Evolutionary conservation across 2,329 filamentous ascomycete genomes (phyloP), one percentile per base, ranked within the genome.

Genomic region (Dothistroma septosporum): DNA sequence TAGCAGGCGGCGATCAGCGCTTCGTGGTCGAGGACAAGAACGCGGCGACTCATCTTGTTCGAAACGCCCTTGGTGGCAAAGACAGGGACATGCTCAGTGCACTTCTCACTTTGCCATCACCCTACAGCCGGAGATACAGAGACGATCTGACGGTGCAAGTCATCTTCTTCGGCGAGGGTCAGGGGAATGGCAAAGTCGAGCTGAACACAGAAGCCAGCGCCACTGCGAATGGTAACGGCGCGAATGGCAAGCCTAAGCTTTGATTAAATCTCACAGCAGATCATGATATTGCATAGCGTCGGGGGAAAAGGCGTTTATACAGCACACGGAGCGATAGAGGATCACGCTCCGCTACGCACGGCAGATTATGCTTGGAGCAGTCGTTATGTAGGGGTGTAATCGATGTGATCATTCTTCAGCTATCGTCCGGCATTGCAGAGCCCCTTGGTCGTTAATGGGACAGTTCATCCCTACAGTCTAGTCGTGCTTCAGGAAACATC

Each of bases 121-220:
- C 94, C 0, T 97, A 92, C 72, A 95, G 91, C 32, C 84, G 94
- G 71, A 83, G 94, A 72, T 99, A 97, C 74, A 86, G 93, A 68
- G 94, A 99, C 73, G 94, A 99, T 74, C 79, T 99, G 64, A 99
- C 94, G 0, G 93, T 99, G 16, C 91, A 99, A 76, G 94, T 99
- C 63, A 96, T 99, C 72, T 99, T 99, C 83, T 99, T 99, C 70
- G 94, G 94, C 62, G 86, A 96, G 68, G 85, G 88, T 37, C 72
- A 87, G 57, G 87, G 87, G 73, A 89, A 83, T 32, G 92, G 92
- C 37, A 87, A 88, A 64, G 88, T 97, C 5, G 84, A 88, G 5
- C 75, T 96, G 60, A 99, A 97, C 76, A 81, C 88, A 65, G 93
- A 97, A 71, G 94, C 94, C 1, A 96, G 88, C 62, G 90, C 89